A percentile compares a stretch with the other conserved stretches of the same genome.
phyloP scores from a whole-genome alignment of 768 basidiomycete genomes.

The Agrocybe pediades region DNA sequence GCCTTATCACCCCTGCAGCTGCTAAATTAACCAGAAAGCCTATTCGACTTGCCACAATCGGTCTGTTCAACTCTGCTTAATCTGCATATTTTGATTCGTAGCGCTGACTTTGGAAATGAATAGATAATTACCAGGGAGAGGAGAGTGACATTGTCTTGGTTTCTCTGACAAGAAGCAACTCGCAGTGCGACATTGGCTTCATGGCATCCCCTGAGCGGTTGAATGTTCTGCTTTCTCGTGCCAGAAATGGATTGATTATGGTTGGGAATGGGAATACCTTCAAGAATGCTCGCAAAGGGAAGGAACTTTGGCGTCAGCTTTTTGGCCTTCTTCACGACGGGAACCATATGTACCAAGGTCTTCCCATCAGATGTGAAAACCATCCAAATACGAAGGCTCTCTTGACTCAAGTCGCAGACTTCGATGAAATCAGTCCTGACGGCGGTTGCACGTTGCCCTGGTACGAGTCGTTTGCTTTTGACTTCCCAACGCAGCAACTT shows the following conservation, averaged over 20 bases:
- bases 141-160: slow-evolving; percentile 70
- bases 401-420: slow-evolving; percentile 45
- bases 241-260: slow-evolving; percentile 64
- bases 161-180: slow-evolving; percentile 63
- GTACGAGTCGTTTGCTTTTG: slow-evolving; percentile 36
- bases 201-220: slow-evolving; percentile 71
- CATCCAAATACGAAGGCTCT: slow-evolving; percentile 45
- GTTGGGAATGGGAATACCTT: slow-evolving; percentile 69
- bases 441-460: slow-evolving; percentile 66
- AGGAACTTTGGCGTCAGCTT: slow-evolving; percentile 51
- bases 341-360: slow-evolving; percentile 52
- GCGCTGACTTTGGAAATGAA: not conserved
- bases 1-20: slow-evolving; percentile 42
- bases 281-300: slow-evolving; percentile 43
- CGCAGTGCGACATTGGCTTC: slow-evolving; percentile 61
- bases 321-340: slow-evolving; percentile 43
- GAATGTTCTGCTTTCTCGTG: slow-evolving; percentile 71
- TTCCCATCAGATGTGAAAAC: slow-evolving; percentile 59
- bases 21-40: slow-evolving; percentile 43
- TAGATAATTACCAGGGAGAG: slow-evolving; percentile 80
- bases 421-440: slow-evolving; percentile 54
- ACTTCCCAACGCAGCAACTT: not conserved
- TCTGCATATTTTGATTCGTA: not conserved
- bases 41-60: slow-evolving; percentile 66
- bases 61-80: slow-evolving; percentile 30